Evolutionary conservation across 192 early-diverging fungal species (phyloP).

Genomic region (Podila verticillata): DNA sequence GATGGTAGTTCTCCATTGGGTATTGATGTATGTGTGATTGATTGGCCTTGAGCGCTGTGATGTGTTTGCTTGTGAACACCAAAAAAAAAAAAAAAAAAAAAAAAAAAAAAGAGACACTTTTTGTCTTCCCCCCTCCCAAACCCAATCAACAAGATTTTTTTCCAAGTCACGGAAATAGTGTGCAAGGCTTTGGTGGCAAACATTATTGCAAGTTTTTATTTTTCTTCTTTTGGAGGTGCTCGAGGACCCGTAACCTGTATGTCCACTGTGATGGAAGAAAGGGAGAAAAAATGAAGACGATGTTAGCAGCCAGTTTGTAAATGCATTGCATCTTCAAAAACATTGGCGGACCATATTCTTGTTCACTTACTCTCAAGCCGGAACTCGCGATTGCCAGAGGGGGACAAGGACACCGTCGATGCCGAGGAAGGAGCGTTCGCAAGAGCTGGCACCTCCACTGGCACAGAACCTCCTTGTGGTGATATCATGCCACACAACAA

Average conservation of each 20-base stretch:
- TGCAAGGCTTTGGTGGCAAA: too few relatives aligned
- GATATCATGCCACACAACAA: constrained; percentile 25
- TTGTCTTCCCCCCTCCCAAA: too few relatives aligned
- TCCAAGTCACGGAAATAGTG: too few relatives aligned
- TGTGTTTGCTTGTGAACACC: too few relatives aligned
- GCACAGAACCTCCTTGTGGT: background rate
- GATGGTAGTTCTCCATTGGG: constrained; percentile 45
- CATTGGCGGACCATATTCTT: background rate
- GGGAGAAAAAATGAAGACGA: background rate
- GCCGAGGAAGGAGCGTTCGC: background rate
- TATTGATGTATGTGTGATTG: too few relatives aligned
- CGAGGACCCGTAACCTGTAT: constrained; percentile 43
- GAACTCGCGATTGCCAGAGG: constrained; percentile 21
- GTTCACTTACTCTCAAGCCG: constrained; percentile 44
- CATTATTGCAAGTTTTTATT: too few relatives aligned
- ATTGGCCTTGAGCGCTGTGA: too few relatives aligned
- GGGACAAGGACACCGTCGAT: background rate
- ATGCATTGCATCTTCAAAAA: background rate
- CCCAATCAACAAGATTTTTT: too few relatives aligned
- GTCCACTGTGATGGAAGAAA: constrained; percentile 23
- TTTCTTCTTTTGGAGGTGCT: background rate
- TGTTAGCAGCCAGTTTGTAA: background rate
- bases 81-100: too few relatives aligned
- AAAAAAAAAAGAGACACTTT: too few relatives aligned
- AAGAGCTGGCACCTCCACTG: background rate